Evolutionary conservation across 176 grass and related monocot genomes (phyloP), one percentile per base, ranked within the genome.

Genomic region (Dendrocalamus sinicus): DNA sequence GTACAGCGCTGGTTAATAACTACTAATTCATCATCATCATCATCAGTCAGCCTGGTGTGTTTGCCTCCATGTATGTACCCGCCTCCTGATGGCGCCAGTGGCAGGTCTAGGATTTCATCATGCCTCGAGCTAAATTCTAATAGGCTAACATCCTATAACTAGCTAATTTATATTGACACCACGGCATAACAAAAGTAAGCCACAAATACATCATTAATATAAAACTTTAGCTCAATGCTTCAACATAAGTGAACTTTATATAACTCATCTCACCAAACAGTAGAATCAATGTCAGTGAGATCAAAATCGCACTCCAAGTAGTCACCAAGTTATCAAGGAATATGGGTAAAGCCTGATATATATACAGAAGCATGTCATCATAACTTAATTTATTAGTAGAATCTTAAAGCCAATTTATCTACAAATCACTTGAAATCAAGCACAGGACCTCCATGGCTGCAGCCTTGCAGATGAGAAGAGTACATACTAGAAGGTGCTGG

Each of bases 251-350:
- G 0, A 58, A 59, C n/a, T 64, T 57, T 83, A 4, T 24, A 57
- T 86, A 44, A 76, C 59, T 87, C 78, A 98, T 91, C 93, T 95
- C 96, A 75, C 93, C 91, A 23, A 98, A 95, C 43, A 98, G 85
- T 52, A 95, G 86, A 65, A 95, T 95, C 30, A 93, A 35, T 35
- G 32, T 35, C 32, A 35, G 88, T 9, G 93, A 98, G 30, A 93
- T 93, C 80, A 98, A 86, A 75, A 98, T 92, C 2, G 93, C 93
- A 55, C 93, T 3, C 96, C 93, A 95, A 65, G 96, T 91, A 63
- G 93, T 92, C 58, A 98, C 88, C 90, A 98, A 77, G 80, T 84
- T 91, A 89, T 98, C 93, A 43, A 98, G 96, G 65, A 98, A 98
- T 81, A 98, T 98, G 8, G 96, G 96, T 64, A 98, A 72, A 86